A percentile compares a stretch with the other conserved stretches of the same genome.
phyloP scores from a whole-genome alignment of 345 rosid species.

The Citrus maxima region DNA sequence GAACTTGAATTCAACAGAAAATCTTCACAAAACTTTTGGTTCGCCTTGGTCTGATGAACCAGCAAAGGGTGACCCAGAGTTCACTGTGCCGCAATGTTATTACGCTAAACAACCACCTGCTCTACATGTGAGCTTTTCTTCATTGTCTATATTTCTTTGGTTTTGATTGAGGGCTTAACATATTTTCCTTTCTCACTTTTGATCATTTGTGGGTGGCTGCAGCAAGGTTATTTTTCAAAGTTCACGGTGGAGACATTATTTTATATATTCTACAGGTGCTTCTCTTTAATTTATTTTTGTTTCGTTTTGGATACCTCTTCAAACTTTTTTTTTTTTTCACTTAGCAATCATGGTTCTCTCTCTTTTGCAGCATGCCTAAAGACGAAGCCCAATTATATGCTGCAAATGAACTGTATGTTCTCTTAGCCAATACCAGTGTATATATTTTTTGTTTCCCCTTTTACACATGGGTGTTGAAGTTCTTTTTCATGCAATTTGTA shows the following conservation, averaged over 20 bases:
- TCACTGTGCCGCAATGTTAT: constrained; percentile 88
- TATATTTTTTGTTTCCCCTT: neutral
- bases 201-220: constrained; percentile 31
- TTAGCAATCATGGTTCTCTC: neutral
- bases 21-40: constrained; percentile 95
- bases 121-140: constrained; percentile 53
- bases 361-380: constrained; percentile 83
- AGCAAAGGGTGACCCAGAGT: constrained; percentile 89
- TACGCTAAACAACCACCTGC: constrained; percentile 84
- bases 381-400: constrained; percentile 94
- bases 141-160: neutral
- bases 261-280: constrained; percentile 86
- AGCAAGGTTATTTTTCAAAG: constrained; percentile 85
- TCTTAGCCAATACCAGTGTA: neutral
- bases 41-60: constrained; percentile 99
- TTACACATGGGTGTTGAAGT: neutral
- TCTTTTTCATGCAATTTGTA: neutral
- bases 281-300: neutral
- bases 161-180: neutral
- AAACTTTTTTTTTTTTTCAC: neutral
- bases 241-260: constrained; percentile 72
- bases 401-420: constrained; percentile 90
- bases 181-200: neutral
- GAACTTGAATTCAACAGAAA: constrained; percentile 85
- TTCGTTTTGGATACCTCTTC: neutral